Conservation (phyloP, 2,329 filamentous ascomycete genomes). For the Tolypocladium tundrense region DNA sequence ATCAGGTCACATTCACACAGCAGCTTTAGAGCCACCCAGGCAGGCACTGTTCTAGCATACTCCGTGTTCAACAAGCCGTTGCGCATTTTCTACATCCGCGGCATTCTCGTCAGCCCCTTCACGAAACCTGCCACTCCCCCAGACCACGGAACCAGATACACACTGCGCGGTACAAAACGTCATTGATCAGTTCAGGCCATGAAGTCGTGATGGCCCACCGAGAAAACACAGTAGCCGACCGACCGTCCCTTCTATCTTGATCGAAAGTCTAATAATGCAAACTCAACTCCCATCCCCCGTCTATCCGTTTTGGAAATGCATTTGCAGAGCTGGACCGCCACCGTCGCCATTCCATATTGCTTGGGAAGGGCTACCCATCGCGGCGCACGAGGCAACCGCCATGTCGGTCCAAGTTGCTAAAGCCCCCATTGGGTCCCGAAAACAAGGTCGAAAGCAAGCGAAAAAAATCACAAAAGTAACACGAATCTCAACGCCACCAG, state of each 20-base stretch:
- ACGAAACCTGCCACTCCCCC: constrained; percentile 2
- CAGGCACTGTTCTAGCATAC: not conserved
- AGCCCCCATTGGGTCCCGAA: constrained; percentile 1
- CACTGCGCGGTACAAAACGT: constrained; percentile 11
- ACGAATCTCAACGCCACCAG: constrained; percentile 24
- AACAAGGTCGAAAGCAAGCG: constrained; percentile 6
- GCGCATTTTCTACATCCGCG: constrained; percentile 3
- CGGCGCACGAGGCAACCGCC: not conserved
- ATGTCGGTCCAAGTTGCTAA: constrained; percentile 1
- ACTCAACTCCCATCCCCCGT: constrained; percentile 23
- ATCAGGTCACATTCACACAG: not conserved
- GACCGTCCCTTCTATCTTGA: constrained; percentile 26
- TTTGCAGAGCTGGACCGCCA: constrained; percentile 17
- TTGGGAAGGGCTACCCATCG: not conserved
- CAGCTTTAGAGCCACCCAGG: not conserved
- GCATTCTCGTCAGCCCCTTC: constrained; percentile 3
- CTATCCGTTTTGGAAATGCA: constrained; percentile 27
- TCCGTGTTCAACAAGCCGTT: not conserved
- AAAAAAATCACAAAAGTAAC: constrained; percentile 12
- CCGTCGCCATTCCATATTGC: not conserved
- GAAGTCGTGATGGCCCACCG: constrained; percentile 21
- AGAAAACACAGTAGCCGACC: constrained; percentile 15
- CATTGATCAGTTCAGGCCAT: constrained; percentile 25
- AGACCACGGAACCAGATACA: constrained; percentile 8
- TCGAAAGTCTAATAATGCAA: constrained; percentile 28